Evolutionary conservation across 306 rosid genomes (phyloP).

Genomic region (Rubus parviflorus): DNA sequence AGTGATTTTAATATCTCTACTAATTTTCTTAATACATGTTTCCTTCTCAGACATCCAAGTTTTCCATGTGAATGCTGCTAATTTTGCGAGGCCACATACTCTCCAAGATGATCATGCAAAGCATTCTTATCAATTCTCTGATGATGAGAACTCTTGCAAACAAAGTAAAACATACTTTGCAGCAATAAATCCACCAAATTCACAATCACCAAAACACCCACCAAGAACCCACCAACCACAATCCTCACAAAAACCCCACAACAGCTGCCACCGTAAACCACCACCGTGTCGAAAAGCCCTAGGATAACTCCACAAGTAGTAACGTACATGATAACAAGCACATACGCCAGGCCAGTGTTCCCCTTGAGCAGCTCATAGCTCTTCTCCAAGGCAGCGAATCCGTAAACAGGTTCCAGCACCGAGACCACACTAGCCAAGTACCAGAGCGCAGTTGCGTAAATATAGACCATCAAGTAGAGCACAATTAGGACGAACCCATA

Average conservation of each 20-base stretch:
- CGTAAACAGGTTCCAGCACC: slow-evolving; percentile 73
- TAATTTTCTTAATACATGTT: too few species aligned
- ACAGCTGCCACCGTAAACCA: slow-evolving; percentile 64
- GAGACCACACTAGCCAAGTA: slow-evolving; percentile 92
- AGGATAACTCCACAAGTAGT: slow-evolving; percentile 47
- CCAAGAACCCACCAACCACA: slow-evolving; percentile 76
- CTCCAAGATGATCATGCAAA: slow-evolving; percentile 86
- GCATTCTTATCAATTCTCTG: slow-evolving; percentile 60
- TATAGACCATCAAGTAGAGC: too few species aligned
- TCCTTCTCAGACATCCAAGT: slow-evolving; percentile 53
- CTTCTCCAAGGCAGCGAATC: slow-evolving; percentile 73
- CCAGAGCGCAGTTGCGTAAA: slow-evolving; percentile 69
- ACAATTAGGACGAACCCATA: too few species aligned
- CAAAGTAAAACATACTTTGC: slow-evolving; percentile 90
- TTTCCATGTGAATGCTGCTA: slow-evolving; percentile 42
- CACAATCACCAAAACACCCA: slow-evolving; percentile 76
- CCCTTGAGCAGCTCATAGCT: slow-evolving; percentile 59
- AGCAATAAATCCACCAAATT: slow-evolving; percentile 74
- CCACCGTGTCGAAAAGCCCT: slow-evolving; percentile 55
- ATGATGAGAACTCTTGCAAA: slow-evolving; percentile 85
- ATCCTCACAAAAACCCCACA: slow-evolving; percentile 59
- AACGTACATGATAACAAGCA: slow-evolving; percentile 51
- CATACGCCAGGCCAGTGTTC: too few species aligned
- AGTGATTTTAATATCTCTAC: too few species aligned
- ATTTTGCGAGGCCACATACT: slow-evolving; percentile 87